Evolutionary conservation across 345 rosid genomes (phyloP), one percentile per base, ranked within the genome.

Genomic region (Arabis alpina): DNA sequence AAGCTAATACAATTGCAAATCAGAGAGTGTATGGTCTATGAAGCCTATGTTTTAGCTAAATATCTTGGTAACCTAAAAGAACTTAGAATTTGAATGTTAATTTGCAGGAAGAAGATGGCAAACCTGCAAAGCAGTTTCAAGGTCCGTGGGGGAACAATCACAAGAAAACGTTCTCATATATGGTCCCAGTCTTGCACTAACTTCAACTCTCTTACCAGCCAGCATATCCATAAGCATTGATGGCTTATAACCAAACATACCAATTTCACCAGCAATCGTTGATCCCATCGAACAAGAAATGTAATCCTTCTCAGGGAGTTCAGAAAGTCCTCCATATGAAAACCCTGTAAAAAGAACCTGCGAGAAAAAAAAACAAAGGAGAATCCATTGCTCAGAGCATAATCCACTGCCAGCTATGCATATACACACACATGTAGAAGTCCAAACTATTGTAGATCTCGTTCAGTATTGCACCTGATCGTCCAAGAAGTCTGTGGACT

Each of bases 41-140:
- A 49, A 37, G 54, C 40, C 47, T 19, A 32, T 11, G 37, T 61
- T 71, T 61, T 45, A 51, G 27, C 36, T 32, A 53, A 52, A 12
- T 34, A 59, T 59, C 51, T 28, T 10, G 47, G n/a, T 16, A 37
- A 57, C 55, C 14, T 15, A 51, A 41, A 59, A 70, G 30, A 41
- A 47, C 45, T 48, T 27, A 61, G 13, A 37, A 54, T 50, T 60
- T 4, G 3, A 51, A 72, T 8, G 24, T 62, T 65, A 28, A 51
- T 59, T 2, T 59, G 52, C 24, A 49, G 27, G 48, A 66, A 54
- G 10, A 72, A 48, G 50, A 62, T 77, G 63, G 50, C 85, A 74
- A 73, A 92, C 98, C 97, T 93, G 98, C 82, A 90, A 76, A 62
- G 97, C 98, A 71, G 97, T 84, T 75, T 93, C 98, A 77, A 93